These are phyloP conservation scores for Metarhizium brunneum DNA, from an alignment of 2,329 filamentous ascomycete species.

Conservation along the genomic window DNA sequence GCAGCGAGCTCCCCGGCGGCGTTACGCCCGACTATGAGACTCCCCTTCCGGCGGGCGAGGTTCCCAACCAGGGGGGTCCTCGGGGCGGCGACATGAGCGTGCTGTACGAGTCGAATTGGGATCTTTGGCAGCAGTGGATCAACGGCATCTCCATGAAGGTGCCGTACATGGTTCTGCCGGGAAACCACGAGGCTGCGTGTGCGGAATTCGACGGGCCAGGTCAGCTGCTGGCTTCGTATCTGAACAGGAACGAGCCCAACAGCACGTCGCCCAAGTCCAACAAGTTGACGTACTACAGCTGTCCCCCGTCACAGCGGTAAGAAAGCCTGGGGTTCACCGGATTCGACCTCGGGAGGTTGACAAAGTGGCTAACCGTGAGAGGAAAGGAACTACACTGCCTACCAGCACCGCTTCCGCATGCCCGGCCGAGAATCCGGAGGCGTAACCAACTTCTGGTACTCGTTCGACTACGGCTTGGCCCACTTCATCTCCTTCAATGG, in stretches of 20 bases:
- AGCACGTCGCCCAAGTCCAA: slow-evolving; percentile 23
- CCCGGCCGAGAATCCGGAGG: slow-evolving; percentile 34
- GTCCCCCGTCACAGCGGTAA: slow-evolving; percentile 36
- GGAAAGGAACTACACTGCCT: slow-evolving; percentile 35
- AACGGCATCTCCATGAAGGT: slow-evolving; percentile 30
- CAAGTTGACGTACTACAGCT: slow-evolving; percentile 39
- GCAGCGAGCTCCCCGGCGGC: slow-evolving; percentile 28
- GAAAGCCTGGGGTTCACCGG: not conserved
- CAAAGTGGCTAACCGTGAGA: no score
- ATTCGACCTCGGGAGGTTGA: no score
- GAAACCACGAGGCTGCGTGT: slow-evolving; percentile 36
- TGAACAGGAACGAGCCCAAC: slow-evolving; percentile 34
- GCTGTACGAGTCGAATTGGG: slow-evolving; percentile 41
- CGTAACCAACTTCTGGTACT: slow-evolving; percentile 43
- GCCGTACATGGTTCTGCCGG: slow-evolving; percentile 40
- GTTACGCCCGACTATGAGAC: slow-evolving; percentile 29
- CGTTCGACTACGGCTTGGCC: slow-evolving; percentile 40
- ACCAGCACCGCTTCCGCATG: slow-evolving; percentile 42
- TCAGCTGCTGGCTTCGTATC: slow-evolving; percentile 35
- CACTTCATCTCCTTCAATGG: slow-evolving; percentile 34
- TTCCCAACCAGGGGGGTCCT: slow-evolving; percentile 34
- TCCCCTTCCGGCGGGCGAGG: slow-evolving; percentile 35
- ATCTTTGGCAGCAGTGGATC: slow-evolving; percentile 39
- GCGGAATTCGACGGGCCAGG: slow-evolving; percentile 36
- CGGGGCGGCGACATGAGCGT: slow-evolving; percentile 38